Conservation (phyloP, 2,329 filamentous ascomycete genomes). For the Mollisia scopiformis region DNA sequence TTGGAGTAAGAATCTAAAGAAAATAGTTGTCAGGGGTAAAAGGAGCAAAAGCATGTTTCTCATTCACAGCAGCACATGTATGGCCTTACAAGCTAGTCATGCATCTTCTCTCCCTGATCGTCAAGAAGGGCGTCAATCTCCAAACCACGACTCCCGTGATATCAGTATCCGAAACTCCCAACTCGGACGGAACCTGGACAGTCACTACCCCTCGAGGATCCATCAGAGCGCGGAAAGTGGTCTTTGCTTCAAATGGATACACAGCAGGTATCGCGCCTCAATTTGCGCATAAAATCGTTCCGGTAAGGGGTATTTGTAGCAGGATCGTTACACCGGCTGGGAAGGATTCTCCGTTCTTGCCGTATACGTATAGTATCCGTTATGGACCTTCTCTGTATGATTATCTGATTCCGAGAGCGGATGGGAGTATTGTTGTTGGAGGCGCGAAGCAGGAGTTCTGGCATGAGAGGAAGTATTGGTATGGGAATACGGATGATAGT, state of each 20-base stretch:
- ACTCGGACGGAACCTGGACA: conserved; percentile 40
- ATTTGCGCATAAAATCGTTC: conserved; percentile 56
- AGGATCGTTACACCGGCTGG: conserved; percentile 21
- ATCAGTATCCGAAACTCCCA: conserved; percentile 10
- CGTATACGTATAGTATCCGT: conserved; percentile 44
- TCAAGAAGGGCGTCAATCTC: conserved; percentile 52
- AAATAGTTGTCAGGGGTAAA: conserved; percentile 26
- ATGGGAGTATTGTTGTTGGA: conserved; percentile 39
- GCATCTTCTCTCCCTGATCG: conserved; percentile 44
- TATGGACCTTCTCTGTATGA: conserved; percentile 59
- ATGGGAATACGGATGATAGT: conserved; percentile 48
- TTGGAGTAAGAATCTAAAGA: not conserved
- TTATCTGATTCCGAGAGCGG: conserved; percentile 33
- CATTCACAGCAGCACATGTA: conserved; percentile 33
- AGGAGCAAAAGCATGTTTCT: conserved; percentile 23
- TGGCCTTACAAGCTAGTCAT: conserved; percentile 65
- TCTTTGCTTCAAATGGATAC: conserved; percentile 71
- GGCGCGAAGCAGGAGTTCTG: conserved; percentile 37
- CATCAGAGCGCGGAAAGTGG: conserved; percentile 54
- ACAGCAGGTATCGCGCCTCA: conserved; percentile 61
- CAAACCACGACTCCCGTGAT: conserved; percentile 53
- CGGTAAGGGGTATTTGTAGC: conserved; percentile 49
- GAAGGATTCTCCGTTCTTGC: conserved; percentile 37
- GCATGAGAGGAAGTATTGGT: conserved; percentile 43
- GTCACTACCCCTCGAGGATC: conserved; percentile 57